phyloP scores from a whole-genome alignment of 768 basidiomycete species.

The Leccinum longicurvipes region DNA sequence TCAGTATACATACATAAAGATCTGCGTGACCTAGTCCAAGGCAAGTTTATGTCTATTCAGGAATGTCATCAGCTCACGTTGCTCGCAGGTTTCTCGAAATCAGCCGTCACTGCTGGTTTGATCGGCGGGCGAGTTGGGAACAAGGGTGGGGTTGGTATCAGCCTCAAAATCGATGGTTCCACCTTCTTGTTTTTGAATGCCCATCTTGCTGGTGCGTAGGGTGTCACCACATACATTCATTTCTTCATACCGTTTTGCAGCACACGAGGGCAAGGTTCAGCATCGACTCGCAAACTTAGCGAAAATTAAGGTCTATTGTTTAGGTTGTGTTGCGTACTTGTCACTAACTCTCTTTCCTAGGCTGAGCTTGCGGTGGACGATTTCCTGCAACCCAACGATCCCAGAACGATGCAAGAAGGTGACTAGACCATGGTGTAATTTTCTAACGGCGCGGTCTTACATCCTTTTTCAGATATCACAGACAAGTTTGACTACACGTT shows the following conservation, averaged over 20 bases:
- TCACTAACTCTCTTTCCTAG: conserved; percentile 34
- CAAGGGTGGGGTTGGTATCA: conserved; percentile 91
- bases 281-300: conserved; percentile 81
- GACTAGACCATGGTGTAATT: neutral
- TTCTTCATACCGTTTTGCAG: conserved; percentile 33
- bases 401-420: conserved; percentile 72
- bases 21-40: conserved; percentile 58
- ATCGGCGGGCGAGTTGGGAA: conserved; percentile 92
- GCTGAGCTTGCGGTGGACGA: conserved; percentile 75
- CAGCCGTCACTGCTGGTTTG: conserved; percentile 83
- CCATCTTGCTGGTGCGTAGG: conserved; percentile 71
- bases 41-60: conserved; percentile 30
- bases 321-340: neutral
- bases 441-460: conserved; percentile 6
- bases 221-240: neutral
- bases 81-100: conserved; percentile 63
- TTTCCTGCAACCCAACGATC: conserved; percentile 65
- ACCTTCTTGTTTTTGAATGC: conserved; percentile 89
- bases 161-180: conserved; percentile 75
- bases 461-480: conserved; percentile 53
- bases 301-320: conserved; percentile 73
- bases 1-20: conserved; percentile 75
- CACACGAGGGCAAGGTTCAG: conserved; percentile 71
- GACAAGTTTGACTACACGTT: conserved; percentile 90
- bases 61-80: neutral